phyloP scores from a whole-genome alignment of 805 yeast species.

The Candida schatavii region DNA sequence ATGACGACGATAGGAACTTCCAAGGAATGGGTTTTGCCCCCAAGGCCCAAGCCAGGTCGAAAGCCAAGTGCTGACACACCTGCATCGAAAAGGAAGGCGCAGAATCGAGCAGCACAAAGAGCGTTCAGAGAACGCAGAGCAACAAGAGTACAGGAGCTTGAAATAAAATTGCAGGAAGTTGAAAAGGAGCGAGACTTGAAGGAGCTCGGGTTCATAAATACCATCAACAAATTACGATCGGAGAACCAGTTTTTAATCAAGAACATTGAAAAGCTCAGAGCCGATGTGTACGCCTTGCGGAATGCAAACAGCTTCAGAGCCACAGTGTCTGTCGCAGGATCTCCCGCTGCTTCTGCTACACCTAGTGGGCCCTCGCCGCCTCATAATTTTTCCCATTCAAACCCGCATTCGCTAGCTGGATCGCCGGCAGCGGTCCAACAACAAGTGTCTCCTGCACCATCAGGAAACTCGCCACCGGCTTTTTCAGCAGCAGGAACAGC shows the following conservation, averaged over 20 bases:
- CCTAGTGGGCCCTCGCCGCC: background rate
- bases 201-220: slow-evolving; percentile 53
- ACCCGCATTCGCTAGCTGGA: slow-evolving; percentile 6
- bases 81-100: slow-evolving; percentile 83
- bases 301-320: background rate
- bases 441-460: slow-evolving; percentile 53
- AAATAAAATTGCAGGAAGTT: slow-evolving; percentile 60
- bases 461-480: slow-evolving; percentile 46
- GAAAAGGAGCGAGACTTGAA: slow-evolving; percentile 64
- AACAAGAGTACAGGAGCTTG: slow-evolving; percentile 74
- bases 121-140: slow-evolving; percentile 89
- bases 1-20: slow-evolving; percentile 46
- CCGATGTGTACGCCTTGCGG: slow-evolving; percentile 23
- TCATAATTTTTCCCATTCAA: background rate
- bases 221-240: slow-evolving; percentile 45
- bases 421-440: slow-evolving; percentile 31
- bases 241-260: slow-evolving; percentile 45
- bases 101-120: slow-evolving; percentile 90
- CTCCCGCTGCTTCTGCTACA: background rate
- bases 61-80: slow-evolving; percentile 75
- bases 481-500: slow-evolving; percentile 6
- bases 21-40: slow-evolving; percentile 59
- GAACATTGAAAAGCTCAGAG: slow-evolving; percentile 40
- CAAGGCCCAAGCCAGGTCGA: slow-evolving; percentile 59
- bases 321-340: no score